Percentiles rank a stretch among this genome's conserved stretches.
phyloP scores from a whole-genome alignment of 768 basidiomycete species.

The Tulasnella sp. region DNA sequence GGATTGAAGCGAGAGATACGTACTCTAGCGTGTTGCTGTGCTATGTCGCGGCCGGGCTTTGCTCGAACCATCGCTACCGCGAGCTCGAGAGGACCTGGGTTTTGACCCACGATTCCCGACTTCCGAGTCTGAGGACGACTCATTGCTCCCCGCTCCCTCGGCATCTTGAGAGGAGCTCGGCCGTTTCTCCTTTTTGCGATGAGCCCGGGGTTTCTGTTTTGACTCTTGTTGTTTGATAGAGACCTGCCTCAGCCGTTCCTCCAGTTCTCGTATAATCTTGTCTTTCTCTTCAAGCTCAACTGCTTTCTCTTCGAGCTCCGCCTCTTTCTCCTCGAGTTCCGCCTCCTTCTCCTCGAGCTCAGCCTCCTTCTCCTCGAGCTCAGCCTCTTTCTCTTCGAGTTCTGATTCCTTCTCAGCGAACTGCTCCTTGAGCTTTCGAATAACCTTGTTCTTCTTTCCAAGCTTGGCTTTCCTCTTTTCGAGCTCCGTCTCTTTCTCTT shows the following conservation, averaged over 20 bases:
- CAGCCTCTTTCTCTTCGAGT: not conserved
- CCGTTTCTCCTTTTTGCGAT: not conserved
- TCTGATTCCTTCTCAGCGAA: not conserved
- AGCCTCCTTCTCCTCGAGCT: not conserved
- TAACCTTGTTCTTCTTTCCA: not conserved
- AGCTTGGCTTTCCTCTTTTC: not conserved
- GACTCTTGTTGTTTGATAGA: not conserved
- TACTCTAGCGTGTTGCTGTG: not conserved
- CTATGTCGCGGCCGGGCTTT: not conserved
- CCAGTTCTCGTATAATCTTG: too few species aligned
- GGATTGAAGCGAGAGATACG: too few species aligned
- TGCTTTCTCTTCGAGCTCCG: too few species aligned
- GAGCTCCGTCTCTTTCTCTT: not conserved
- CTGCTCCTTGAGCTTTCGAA: not conserved
- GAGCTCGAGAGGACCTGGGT: not conserved
- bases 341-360: too few species aligned
- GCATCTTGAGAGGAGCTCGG: not conserved
- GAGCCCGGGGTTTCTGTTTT: not conserved
- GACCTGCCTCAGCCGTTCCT: not conserved
- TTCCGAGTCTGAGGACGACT: too few species aligned
- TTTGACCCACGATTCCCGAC: too few species aligned
- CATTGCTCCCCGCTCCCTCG: not conserved
- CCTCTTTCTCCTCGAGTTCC: too few species aligned
- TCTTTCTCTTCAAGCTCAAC: too few species aligned
- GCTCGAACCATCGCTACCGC: not conserved